Evolutionary conservation across 2,329 filamentous ascomycete genomes (phyloP), one percentile per base, ranked within the genome.

Genomic region (Pseudogymnoascus sp.): DNA sequence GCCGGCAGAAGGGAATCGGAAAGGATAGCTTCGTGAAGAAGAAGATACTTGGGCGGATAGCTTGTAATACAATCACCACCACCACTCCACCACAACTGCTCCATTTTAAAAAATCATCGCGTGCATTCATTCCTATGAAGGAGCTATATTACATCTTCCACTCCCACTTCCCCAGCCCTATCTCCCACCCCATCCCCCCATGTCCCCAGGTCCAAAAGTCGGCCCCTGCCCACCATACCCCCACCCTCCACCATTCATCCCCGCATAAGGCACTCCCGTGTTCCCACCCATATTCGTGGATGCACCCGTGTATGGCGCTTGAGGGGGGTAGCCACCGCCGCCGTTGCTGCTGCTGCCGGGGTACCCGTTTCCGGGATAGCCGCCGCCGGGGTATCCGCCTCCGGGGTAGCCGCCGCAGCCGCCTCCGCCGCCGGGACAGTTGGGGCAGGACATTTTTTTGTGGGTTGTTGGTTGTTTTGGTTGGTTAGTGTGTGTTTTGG

Each of bases 21-120:
- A 23, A 28, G 23, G 21, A n/a, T 1, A 28, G 13, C 45, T 25
- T 54, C 6, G 14, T 54, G 1, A 54, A 14, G 6, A 14, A 14
- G 23, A 28, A 28, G 45, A n/a, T 7, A 5, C 23, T 11, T 21
- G 28, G 23, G 45, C 45, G 45, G 45, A 54, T 54, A 54, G 45
- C 45, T 54, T 54, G 45, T 54, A 54, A 54, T 54, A 54, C 45
- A 54, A 54, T 14, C 45, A 54, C 45, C 45, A 31, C 23, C 8
- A 54, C 45, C 45, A 54, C 45, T 54, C 14, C 23, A 28, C 2
- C 8, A 10, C 21, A 45, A 14, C 14, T 31, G 7, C 4, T 51
- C 7, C 7, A 51, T 28, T 25, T 51, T 4, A n/a, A 14, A 54
- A 54, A 54, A 54, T 28, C 23, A 54, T 5, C 45, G 45, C 45